Conservation (phyloP, 1,139 yeast genomes). For the Hansenula lynferdii region DNA sequence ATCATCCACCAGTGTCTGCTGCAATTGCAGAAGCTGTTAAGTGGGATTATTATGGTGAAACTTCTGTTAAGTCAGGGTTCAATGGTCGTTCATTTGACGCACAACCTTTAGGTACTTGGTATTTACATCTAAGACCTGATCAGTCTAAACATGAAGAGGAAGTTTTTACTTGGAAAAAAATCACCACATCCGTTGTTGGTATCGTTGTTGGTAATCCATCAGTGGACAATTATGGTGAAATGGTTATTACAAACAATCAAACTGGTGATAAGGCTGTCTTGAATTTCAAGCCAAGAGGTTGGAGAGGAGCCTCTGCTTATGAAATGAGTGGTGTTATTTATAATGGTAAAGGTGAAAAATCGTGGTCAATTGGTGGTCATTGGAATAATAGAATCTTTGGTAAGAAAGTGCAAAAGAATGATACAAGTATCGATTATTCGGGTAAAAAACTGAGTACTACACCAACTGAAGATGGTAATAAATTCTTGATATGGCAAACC, state of each 20-base stretch:
- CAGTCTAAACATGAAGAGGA: slow-evolving; percentile 53
- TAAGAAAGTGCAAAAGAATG: slow-evolving; percentile 39
- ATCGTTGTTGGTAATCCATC: slow-evolving; percentile 92
- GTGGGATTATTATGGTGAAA: slow-evolving; percentile 97
- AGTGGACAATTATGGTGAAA: slow-evolving; percentile 90
- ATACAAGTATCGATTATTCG: slow-evolving; percentile 13
- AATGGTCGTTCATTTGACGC: slow-evolving; percentile 92
- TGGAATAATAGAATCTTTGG: slow-evolving; percentile 92
- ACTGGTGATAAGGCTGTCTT: slow-evolving; percentile 81
- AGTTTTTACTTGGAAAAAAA: slow-evolving; percentile 87
- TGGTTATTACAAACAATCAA: slow-evolving; percentile 79
- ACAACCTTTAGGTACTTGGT: slow-evolving; percentile 92
- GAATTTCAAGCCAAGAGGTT: slow-evolving; percentile 86
- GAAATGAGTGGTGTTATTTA: slow-evolving; percentile 80
- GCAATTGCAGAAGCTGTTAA: slow-evolving; percentile 79
- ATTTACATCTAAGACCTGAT: slow-evolving; percentile 74
- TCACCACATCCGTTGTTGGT: slow-evolving; percentile 91
- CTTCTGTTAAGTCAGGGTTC: slow-evolving; percentile 85
- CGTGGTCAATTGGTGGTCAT: slow-evolving; percentile 82
- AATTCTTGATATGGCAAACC: slow-evolving; percentile 82
- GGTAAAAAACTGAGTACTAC: slow-evolving; percentile 8
- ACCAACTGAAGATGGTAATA: slow-evolving; percentile 46
- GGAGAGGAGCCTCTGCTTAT: slow-evolving; percentile 91
- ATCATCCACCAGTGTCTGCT: slow-evolving; percentile 96
- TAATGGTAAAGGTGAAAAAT: slow-evolving; percentile 52